Base-by-base conservation (phyloP, 768 basidiomycete genomes). In the Lactifluus rugatus region DNA sequence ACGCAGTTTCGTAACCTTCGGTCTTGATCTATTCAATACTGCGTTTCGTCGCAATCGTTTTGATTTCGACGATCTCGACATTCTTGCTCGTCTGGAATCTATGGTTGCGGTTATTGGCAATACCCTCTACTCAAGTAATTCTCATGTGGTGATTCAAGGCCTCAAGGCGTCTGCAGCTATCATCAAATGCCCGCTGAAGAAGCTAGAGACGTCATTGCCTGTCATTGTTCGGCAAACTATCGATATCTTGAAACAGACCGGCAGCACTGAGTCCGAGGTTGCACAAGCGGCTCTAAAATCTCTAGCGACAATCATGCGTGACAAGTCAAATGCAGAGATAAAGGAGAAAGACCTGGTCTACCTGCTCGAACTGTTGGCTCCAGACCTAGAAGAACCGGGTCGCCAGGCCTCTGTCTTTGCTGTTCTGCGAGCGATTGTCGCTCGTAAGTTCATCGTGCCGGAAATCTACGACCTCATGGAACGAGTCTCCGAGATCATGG, bases 401-500 rank as follows among this genome's bases (percentile, higher is more conserved):
- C 83, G 92, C 6, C 96, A 99, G 70, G 81, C 80, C 3, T 79
- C 91, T 9, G 87, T 90, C 8, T 98, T 99, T 69, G 74, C 87
- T 1, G 80, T 98, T 65, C 80, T 99, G 16, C 86, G 92, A 10
- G 88, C 93, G 25, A 92, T 98, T 64, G 84, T 98, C 16, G 80
- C 86, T 5, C 83, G 94, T 32, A 91, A 89, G 67, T 89, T 98
- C 62, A 84, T 98, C 32, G 90, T 95, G 0, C 91, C 91, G 0
- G 96, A 98, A 71, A 87, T 99, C 51, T 99, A 99, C 73, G 94
- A 98, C 70, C 73, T 94, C 36, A 97, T 99, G 94, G 90, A 91
- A 59, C 84, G 84, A 58, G 84, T 97, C 21, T 84, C 92, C 3
- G 86, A 92, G 63, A 82, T 95, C 64, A 84, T 96, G 78, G 91